Conservation (phyloP, 2,329 filamentous ascomycete species). For the Cercospora brassicicola region DNA sequence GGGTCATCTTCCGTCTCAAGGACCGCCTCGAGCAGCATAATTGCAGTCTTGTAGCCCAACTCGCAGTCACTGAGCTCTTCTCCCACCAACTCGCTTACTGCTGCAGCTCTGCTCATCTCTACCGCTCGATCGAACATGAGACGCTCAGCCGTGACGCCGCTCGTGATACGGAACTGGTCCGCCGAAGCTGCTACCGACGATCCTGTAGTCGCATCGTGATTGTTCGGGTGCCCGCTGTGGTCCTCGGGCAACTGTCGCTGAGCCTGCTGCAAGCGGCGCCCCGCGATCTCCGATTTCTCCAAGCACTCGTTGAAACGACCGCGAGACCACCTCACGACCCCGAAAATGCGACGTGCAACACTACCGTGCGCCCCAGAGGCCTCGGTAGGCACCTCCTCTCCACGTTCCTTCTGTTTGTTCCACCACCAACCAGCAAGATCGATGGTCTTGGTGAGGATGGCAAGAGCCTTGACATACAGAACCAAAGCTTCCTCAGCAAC, state of each 20-base stretch:
- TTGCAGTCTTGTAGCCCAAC: slow-evolving; percentile 87
- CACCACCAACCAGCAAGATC: slow-evolving; percentile 93
- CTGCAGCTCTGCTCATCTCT: slow-evolving; percentile 93
- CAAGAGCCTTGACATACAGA: slow-evolving; percentile 90
- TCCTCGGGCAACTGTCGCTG: slow-evolving; percentile 80
- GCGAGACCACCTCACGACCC: slow-evolving; percentile 93
- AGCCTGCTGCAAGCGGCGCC: slow-evolving; percentile 79
- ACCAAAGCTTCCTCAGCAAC: slow-evolving; percentile 94
- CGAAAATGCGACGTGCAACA: slow-evolving; percentile 67
- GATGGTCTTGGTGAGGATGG: slow-evolving; percentile 89
- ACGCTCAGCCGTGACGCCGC: slow-evolving; percentile 90
- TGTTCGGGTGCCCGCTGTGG: slow-evolving; percentile 82
- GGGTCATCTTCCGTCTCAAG: slow-evolving; percentile 74
- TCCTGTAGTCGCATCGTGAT: slow-evolving; percentile 61
- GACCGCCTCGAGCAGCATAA: slow-evolving; percentile 92
- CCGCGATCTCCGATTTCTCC: slow-evolving; percentile 94
- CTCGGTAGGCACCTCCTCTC: slow-evolving; percentile 54
- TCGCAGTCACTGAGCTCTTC: slow-evolving; percentile 86
- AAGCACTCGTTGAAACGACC: slow-evolving; percentile 93
- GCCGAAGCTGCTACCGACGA: slow-evolving; percentile 61
- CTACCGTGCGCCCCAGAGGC: slow-evolving; percentile 25
- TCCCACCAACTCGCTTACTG: slow-evolving; percentile 92
- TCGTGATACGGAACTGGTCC: slow-evolving; percentile 79
- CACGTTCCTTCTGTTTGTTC: slow-evolving; percentile 51
- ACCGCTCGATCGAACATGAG: slow-evolving; percentile 96